These are phyloP conservation scores for Botryotinia calthae DNA, from an alignment of 2,329 filamentous ascomycete species.

Conservation along the genomic window DNA sequence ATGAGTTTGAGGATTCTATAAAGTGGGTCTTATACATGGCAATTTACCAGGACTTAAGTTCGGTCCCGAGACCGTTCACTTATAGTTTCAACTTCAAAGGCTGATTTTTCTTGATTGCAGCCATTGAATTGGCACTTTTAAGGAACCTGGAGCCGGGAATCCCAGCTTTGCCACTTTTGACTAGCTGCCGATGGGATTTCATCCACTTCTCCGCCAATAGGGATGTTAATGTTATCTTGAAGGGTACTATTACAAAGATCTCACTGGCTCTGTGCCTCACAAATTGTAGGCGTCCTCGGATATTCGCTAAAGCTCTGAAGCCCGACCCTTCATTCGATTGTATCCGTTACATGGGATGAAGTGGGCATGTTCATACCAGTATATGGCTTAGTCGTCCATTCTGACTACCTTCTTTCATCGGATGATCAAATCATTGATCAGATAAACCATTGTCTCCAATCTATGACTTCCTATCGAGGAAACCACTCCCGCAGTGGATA, in stretches of 20 bases:
- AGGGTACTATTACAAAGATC: neutral
- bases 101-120: neutral
- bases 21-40: neutral
- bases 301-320: neutral
- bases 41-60: neutral
- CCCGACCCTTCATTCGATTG: neutral
- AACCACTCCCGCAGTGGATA: neutral
- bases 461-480: neutral
- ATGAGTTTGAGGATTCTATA: neutral
- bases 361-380: neutral
- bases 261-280: neutral
- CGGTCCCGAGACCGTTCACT: neutral
- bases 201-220: neutral
- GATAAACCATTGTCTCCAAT: neutral
- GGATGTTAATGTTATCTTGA: neutral
- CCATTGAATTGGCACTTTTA: neutral
- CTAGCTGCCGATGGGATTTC: neutral
- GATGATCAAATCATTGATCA: neutral
- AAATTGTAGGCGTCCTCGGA: neutral
- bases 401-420: neutral
- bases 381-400: neutral
- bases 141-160: neutral
- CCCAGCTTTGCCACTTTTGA: neutral
- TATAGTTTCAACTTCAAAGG: too few relatives aligned
- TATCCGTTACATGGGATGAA: neutral